Base-by-base conservation (phyloP, 2,329 filamentous ascomycete genomes). In the Pseudogymnoascus sp. region DNA sequence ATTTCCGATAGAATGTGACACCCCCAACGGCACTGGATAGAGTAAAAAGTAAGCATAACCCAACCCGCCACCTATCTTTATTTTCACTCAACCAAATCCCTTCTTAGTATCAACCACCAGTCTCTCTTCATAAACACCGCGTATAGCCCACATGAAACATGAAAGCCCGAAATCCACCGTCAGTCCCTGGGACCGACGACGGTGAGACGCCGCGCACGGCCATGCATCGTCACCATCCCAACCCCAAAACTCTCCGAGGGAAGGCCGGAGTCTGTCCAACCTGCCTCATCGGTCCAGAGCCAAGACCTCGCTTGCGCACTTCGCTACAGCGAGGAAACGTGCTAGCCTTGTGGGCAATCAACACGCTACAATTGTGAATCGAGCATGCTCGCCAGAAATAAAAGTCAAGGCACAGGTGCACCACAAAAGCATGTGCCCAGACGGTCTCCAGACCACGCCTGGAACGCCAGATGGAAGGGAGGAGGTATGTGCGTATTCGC, bases 361-460 rank as follows among this genome's bases (percentile, higher is more conserved):
- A 56, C 47, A 56, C 47, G 47, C 21, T 56, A 56, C 47, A 56
- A 56, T 56, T 33, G 47, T 56, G 47, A 56, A 56, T 56, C 25
- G 25, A 56, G 2, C n/a, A 56, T 31, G 10, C n/a, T 5, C 8
- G 33, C 25, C 5, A 31, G 47, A 53, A 53, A 31, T 25, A 50
- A 11, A 31, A 53, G 14, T 31, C 25, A 53, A 31, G 25, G 8
- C 47, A 6, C n/a, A 31, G 8, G 4, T 31, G 16, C 8, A 53
- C 1, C 14, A 31, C 4, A 31, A 56, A 56, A 31, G n/a, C 14
- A 56, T 56, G 47, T 56, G 47, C 11, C n/a, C 44, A 18, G 25
- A 33, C 8, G 4, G 5, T 31, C 25, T 18, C n/a, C n/a, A 18
- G 47, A 18, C 47, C 28, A 25, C 10, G 10, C 47, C n/a, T 56